Percentiles rank a stretch among this genome's conserved stretches.
phyloP scores from a whole-genome alignment of 768 basidiomycete genomes.

The Candolleomyces aberdarensis region DNA sequence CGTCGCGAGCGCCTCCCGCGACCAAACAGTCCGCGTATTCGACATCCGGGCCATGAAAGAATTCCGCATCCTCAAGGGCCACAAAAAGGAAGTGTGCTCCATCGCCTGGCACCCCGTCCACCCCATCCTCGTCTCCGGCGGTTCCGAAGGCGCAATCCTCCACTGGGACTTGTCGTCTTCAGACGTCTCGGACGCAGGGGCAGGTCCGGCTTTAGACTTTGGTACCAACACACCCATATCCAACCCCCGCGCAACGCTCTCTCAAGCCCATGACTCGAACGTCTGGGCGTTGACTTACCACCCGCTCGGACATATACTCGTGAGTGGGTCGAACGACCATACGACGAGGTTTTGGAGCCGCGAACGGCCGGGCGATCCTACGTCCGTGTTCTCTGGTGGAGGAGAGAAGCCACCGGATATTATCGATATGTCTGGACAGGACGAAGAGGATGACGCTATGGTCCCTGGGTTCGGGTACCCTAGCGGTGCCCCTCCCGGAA shows the following conservation, averaged over 20 bases:
- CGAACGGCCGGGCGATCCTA: constrained; percentile 80
- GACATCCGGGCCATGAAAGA: constrained; percentile 99
- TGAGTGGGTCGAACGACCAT: constrained; percentile 94
- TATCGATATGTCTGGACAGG: constrained; percentile 52
- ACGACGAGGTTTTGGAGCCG: constrained; percentile 99
- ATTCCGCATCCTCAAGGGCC: constrained; percentile 86
- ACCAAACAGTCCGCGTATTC: constrained; percentile 93
- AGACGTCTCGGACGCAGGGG: constrained; percentile 22
- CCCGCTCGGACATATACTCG: constrained; percentile 93
- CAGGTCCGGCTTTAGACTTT: constrained; percentile 36
- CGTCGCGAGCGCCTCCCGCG: constrained; percentile 91
- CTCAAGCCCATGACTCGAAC: constrained; percentile 97
- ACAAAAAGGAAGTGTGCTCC: constrained; percentile 98
- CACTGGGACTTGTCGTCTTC: constrained; percentile 83
- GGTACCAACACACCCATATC: constrained; percentile 27
- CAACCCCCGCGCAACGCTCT: constrained; percentile 76
- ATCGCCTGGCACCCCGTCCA: constrained; percentile 96
- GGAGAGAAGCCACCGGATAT: constrained; percentile 83
- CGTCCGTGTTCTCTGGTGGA: constrained; percentile 74
- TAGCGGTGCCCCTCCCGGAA: constrained; percentile 28
- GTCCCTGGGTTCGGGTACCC: constrained; percentile 71
- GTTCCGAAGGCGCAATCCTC: constrained; percentile 89
- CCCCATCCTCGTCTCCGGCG: constrained; percentile 88
- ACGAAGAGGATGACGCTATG: constrained; percentile 72
- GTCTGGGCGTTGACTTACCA: constrained; percentile 96